Conservation (phyloP, 2,329 filamentous ascomycete species). For the Epichloe aotearoae region DNA sequence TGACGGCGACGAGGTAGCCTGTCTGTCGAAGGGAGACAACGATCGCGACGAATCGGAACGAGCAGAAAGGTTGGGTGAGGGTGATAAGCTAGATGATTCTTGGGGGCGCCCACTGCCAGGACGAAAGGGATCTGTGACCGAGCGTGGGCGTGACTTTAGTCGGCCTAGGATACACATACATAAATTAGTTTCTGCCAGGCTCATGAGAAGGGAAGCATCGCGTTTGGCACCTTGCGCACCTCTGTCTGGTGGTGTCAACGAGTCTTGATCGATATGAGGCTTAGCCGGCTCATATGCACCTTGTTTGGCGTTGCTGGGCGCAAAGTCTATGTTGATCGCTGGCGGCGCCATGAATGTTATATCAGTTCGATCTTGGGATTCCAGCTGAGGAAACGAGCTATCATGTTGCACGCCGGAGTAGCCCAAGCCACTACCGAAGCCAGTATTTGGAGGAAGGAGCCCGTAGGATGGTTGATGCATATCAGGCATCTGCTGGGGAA, state of each 20-base stretch:
- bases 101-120: conserved; percentile 29
- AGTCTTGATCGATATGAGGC: conserved; percentile 56
- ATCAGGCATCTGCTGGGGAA: conserved; percentile 42
- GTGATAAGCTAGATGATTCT: conserved; percentile 32
- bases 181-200: not conserved
- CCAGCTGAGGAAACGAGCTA: conserved; percentile 41
- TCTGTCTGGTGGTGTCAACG: conserved; percentile 68
- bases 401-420: conserved; percentile 25
- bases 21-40: conserved; percentile 45
- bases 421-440: conserved; percentile 18
- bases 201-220: not conserved
- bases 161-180: conserved; percentile 23
- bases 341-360: conserved; percentile 77
- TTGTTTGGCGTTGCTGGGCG: conserved; percentile 50
- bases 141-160: conserved; percentile 35
- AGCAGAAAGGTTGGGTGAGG: conserved; percentile 32
- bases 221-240: conserved; percentile 28
- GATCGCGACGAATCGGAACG: conserved; percentile 40
- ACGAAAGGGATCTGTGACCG: conserved; percentile 48
- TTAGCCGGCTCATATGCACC: conserved; percentile 37
- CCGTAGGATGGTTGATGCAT: conserved; percentile 33
- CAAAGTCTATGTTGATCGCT: conserved; percentile 88
- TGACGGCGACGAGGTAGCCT: conserved; percentile 23
- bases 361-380: conserved; percentile 37
- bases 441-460: conserved; percentile 26